phyloP scores from a whole-genome alignment of 345 rosid species.

The Geranium brycei region DNA sequence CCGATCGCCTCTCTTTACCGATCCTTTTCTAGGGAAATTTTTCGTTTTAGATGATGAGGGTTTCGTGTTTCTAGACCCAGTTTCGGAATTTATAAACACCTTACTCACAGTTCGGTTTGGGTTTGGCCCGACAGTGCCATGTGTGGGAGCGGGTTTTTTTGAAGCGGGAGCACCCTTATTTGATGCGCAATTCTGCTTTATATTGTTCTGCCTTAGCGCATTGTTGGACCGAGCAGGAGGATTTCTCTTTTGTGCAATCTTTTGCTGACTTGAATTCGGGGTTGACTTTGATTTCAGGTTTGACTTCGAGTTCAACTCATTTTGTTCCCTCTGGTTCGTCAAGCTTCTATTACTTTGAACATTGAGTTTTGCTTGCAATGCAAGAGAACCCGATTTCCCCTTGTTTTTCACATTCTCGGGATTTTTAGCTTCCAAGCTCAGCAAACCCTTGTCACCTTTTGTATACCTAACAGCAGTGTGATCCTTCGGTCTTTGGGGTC shows the following conservation, averaged over 20 bases:
- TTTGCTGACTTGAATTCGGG: too few species aligned
- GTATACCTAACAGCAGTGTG: constrained; percentile 14
- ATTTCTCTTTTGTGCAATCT: constrained; percentile 14
- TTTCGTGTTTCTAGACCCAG: constrained; percentile 24
- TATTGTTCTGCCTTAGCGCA: constrained; percentile 51
- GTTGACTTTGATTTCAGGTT: constrained; percentile 16
- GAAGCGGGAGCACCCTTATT: constrained; percentile 19
- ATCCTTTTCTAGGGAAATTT: constrained; percentile 22
- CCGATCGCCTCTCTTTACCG: constrained; percentile 15
- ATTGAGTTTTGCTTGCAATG: constrained; percentile 35
- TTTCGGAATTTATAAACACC: constrained; percentile 22
- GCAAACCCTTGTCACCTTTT: not conserved
- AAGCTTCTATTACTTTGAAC: constrained; percentile 24
- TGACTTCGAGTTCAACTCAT: constrained; percentile 18
- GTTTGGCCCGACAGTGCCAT: not conserved
- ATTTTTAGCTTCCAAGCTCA: constrained; percentile 14
- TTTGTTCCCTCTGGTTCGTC: constrained; percentile 34
- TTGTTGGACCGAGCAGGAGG: constrained; percentile 18
- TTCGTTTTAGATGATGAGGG: constrained; percentile 29
- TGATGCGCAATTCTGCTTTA: constrained; percentile 47
- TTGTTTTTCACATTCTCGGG: constrained; percentile 7
- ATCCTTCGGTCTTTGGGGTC: constrained; percentile 25
- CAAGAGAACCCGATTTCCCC: constrained; percentile 27
- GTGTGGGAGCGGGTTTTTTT: constrained; percentile 20
- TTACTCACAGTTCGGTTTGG: constrained; percentile 24